Percentiles rank a stretch among this genome's conserved stretches.
Conservation (phyloP, 805 yeast genomes). For the Metschnikowia lochheadii region DNA sequence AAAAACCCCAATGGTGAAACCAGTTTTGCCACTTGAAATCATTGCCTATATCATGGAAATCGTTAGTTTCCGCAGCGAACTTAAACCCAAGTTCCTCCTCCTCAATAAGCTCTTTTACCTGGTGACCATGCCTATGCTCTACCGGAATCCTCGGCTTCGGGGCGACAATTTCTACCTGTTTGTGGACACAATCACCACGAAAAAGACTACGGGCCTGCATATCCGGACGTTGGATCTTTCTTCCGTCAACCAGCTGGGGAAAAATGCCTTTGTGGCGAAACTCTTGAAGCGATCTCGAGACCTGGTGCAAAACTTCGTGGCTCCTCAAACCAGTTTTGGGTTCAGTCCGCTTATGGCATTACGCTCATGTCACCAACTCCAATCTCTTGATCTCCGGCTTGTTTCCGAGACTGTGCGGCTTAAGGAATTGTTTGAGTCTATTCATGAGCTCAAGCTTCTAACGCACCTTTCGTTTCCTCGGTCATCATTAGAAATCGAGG, state of each 20-base stretch:
- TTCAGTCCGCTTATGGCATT: slow-evolving; percentile 82
- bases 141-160: slow-evolving; percentile 56
- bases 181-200: slow-evolving; percentile 60
- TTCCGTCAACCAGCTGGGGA: slow-evolving; percentile 82
- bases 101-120: slow-evolving; percentile 60
- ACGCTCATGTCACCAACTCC: slow-evolving; percentile 60
- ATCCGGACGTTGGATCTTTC: slow-evolving; percentile 72
- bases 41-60: slow-evolving; percentile 30
- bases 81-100: slow-evolving; percentile 49
- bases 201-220: slow-evolving; percentile 49
- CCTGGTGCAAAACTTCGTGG: slow-evolving; percentile 64
- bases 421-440: slow-evolving; percentile 72
- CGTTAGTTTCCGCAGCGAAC: slow-evolving; percentile 23
- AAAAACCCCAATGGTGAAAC: slow-evolving; percentile 12
- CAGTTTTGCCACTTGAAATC: slow-evolving; percentile 36
- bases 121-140: slow-evolving; percentile 60
- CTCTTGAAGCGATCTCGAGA: slow-evolving; percentile 72
- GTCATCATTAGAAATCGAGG: slow-evolving; percentile 70
- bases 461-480: slow-evolving; percentile 85
- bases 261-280: slow-evolving; percentile 84
- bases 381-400: slow-evolving; percentile 69
- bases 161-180: slow-evolving; percentile 68
- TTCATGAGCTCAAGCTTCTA: slow-evolving; percentile 55
- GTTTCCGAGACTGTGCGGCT: slow-evolving; percentile 90
- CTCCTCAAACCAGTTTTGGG: slow-evolving; percentile 96